Conservation (phyloP, 768 basidiomycete genomes). For the Boletales sp. region DNA sequence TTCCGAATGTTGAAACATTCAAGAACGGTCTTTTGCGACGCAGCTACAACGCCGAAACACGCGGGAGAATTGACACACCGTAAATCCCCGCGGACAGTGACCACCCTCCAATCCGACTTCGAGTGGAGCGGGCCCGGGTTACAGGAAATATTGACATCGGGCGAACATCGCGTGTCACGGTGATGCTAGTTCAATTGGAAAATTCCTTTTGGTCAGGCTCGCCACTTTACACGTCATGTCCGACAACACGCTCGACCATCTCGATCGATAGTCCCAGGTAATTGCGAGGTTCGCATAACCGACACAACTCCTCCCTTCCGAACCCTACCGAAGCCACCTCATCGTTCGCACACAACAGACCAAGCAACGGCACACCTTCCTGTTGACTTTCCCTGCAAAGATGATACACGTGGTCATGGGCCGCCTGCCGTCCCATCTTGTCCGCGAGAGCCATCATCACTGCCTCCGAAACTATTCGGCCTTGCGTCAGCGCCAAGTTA, state of each 20-base stretch:
- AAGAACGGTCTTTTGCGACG: too few relatives aligned
- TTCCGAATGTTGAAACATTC: too few relatives aligned
- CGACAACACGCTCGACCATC: conserved; percentile 23
- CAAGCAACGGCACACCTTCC: conserved; percentile 30
- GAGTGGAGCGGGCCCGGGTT: too few relatives aligned
- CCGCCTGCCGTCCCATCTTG: conserved; percentile 41
- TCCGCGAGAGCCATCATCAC: conserved; percentile 47
- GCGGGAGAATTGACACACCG: too few relatives aligned
- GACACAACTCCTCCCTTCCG: conserved; percentile 23
- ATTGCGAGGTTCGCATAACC: conserved; percentile 36
- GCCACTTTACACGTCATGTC: not conserved
- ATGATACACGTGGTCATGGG: conserved; percentile 43
- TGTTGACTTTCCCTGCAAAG: conserved; percentile 32
- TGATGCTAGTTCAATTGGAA: not conserved
- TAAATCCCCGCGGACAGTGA: too few relatives aligned
- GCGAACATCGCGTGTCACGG: too few relatives aligned
- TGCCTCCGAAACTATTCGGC: conserved; percentile 42
- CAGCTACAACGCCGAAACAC: too few relatives aligned
- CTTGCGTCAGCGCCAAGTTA: conserved; percentile 38
- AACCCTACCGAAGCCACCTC: conserved; percentile 24
- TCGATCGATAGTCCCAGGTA: conserved; percentile 36
- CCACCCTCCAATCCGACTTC: too few relatives aligned
- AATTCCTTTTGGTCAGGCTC: too few relatives aligned
- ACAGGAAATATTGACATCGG: too few relatives aligned
- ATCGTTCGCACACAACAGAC: conserved; percentile 30